Percentiles rank a stretch among this genome's conserved stretches.
Conservation (phyloP, 140 eudicot genomes). For the Bidens hawaiensis region DNA sequence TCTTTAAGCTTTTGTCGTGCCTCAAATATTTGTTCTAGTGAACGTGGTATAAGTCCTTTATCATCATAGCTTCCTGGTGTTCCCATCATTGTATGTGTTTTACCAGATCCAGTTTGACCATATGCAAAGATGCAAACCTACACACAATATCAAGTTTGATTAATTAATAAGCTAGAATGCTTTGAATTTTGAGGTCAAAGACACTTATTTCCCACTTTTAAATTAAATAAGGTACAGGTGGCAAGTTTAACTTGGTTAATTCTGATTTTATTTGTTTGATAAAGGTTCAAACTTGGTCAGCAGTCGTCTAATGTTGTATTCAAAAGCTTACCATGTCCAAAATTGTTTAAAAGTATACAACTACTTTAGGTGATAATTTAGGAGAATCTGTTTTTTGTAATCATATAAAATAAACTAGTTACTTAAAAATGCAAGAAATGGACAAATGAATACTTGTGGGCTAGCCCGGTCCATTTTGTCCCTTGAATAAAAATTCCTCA, state of each 20-base stretch:
- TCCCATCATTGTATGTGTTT: slow-evolving; percentile 99
- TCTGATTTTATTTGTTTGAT: not conserved
- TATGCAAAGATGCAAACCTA: slow-evolving; percentile 98
- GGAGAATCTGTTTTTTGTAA: not conserved
- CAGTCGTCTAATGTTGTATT: not conserved
- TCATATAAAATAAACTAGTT: not conserved
- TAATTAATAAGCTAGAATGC: not conserved
- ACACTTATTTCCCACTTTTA: not conserved
- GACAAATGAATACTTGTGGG: not conserved
- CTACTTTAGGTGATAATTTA: not conserved
- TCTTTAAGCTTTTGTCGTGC: slow-evolving; percentile 65
- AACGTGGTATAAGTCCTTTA: slow-evolving; percentile 90
- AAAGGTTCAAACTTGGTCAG: not conserved
- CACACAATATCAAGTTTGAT: not conserved
- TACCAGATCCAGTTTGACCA: slow-evolving; percentile 99
- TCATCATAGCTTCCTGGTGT: slow-evolving; percentile 63
- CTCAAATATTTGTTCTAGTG: slow-evolving; percentile 87
- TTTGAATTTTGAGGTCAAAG: not conserved
- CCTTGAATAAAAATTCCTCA: not conserved
- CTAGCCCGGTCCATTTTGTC: not conserved
- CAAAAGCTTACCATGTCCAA: not conserved
- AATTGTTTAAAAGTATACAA: not conserved
- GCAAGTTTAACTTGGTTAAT: not conserved
- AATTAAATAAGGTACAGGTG: not conserved
- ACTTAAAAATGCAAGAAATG: not conserved